Evolutionary conservation across 352 stramenopile genomes (phyloP).

Genomic region (Salisapilia sapeloensis): DNA sequence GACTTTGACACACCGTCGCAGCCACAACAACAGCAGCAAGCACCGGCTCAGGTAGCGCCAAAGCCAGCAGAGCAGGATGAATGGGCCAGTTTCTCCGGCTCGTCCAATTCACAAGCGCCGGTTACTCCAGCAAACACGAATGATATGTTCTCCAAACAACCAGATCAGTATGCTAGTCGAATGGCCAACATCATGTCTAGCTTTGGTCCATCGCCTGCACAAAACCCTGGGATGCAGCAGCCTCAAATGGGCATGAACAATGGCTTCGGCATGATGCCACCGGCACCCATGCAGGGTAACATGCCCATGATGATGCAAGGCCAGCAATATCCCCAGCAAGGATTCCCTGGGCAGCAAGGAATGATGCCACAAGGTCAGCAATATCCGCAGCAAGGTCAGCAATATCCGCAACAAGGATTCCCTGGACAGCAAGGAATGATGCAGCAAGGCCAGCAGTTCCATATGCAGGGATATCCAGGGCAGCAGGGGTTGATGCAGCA

Average conservation of each 20-base stretch:
- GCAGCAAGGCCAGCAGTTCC: slow-evolving; percentile 13
- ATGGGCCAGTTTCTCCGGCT: slow-evolving; percentile 54
- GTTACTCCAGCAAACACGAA: slow-evolving; percentile 6
- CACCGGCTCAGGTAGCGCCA: slow-evolving; percentile 5
- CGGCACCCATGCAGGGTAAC: slow-evolving; percentile 18
- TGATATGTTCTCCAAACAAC: no score
- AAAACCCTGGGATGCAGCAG: slow-evolving; percentile 7
- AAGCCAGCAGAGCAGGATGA: slow-evolving; percentile 32
- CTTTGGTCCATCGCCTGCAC: slow-evolving; percentile 21
- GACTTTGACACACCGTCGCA: slow-evolving; percentile 27
- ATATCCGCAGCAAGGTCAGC: slow-evolving; percentile 1
- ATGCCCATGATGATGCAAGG: slow-evolving; percentile 26
- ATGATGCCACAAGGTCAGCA: slow-evolving; percentile 8
- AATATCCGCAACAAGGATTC: slow-evolving; percentile 26
- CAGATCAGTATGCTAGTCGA: slow-evolving; percentile 45
- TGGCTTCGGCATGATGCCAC: slow-evolving; percentile 19
- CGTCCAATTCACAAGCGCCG: slow-evolving; percentile 13
- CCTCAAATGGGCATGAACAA: no score
- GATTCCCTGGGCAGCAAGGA: slow-evolving; percentile 5
- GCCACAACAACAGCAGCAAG: slow-evolving; percentile 7
- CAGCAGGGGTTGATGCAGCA: no score
- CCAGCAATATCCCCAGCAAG: neutral
- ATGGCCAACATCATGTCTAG: slow-evolving; percentile 82
- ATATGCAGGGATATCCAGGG: slow-evolving; percentile 1
- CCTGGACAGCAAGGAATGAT: slow-evolving; percentile 33